A percentile compares a stretch with the other conserved stretches of the same genome.
Evolutionary conservation across 257 asterid genomes (phyloP).

Genomic region (Fraxinus americana): DNA sequence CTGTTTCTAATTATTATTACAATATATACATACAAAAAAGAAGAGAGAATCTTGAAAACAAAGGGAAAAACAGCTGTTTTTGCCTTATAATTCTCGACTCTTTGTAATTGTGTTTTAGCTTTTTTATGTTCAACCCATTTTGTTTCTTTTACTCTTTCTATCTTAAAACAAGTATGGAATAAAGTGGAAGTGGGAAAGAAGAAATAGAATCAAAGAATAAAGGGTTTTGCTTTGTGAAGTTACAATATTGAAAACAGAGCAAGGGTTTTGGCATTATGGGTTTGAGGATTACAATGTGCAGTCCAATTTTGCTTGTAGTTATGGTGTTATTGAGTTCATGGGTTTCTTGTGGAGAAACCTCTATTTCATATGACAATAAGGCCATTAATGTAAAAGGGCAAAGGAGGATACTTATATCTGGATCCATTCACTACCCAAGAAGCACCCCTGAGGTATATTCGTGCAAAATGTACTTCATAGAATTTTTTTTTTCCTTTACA

Average conservation of each 20-base stretch:
- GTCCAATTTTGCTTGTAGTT: conserved; percentile 27
- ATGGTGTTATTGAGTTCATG: conserved; percentile 37
- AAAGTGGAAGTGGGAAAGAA: conserved; percentile 42
- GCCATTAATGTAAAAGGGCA: conserved; percentile 77
- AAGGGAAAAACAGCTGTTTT: conserved; percentile 41
- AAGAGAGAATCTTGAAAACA: conserved; percentile 22
- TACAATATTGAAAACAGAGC: conserved; percentile 29
- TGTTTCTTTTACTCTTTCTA: conserved; percentile 30
- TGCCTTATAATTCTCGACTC: conserved; percentile 25
- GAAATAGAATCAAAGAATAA: conserved; percentile 34
- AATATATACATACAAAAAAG: neutral
- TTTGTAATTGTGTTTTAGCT: neutral
- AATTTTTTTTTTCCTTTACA: neutral
- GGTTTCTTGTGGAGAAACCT: conserved; percentile 44
- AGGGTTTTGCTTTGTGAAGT: conserved; percentile 32
- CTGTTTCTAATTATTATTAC: conserved; percentile 7
- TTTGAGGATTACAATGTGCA: conserved; percentile 38
- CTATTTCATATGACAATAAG: conserved; percentile 76
- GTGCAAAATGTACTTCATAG: conserved; percentile 23
- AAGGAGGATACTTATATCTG: conserved; percentile 75
- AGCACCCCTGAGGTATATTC: conserved; percentile 85
- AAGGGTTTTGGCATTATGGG: conserved; percentile 38
- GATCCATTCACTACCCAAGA: conserved; percentile 93
- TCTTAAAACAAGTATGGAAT: conserved; percentile 44
- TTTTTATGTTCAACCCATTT: conserved; percentile 35